Evolutionary conservation across 73 alveolate species (phyloP), one percentile per base, ranked within the genome.

Genomic region (Symbiodinium pilosum): DNA sequence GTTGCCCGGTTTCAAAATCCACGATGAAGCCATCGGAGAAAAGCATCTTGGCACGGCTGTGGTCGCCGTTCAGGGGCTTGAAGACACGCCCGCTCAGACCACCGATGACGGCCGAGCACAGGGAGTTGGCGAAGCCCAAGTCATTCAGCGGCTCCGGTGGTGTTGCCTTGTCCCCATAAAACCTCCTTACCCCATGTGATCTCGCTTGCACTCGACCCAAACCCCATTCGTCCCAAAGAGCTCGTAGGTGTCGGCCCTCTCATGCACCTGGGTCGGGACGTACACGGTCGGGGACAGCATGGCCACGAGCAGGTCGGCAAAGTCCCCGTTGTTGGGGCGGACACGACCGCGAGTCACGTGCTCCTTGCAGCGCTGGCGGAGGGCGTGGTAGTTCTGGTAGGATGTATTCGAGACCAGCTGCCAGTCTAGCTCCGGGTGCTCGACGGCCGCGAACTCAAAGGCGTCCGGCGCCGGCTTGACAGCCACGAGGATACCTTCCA

Each of bases 71-170:
- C 84, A 28, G 42, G 43, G 43, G 16, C 26, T 40, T 40, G 43
- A 28, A 7, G 84, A 24, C 18, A 3, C n/a, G 43, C 40, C 84
- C 43, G 84, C 84, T 28, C 16, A n/a, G 84, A 40, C 26, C 26
- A 21, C 42, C 43, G 30, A 69, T 6, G 43, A n/a, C 84, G 30
- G 6, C 40, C 24, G 3, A 40, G 43, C 26, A 40, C 40, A 32
- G 43, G 40, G 43, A 4, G 4, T 69, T 32, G 42, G 21, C 18
- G 30, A 18, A 28, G 40, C 84, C 41, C 34, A 26, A 16, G 73
- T 56, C 73, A 32, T 56, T 56, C 34, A 56, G 73, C 73, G 73
- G 73, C 73, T 56, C 73, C 43, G 84, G 84, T 24, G 84, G 84
- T 16, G 73, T 56, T 26, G 21, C 9, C 5, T 5, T 26, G 34